Evolutionary conservation across 2,329 filamentous ascomycete genomes (phyloP).

Genomic region (Aspergillus intermedius): DNA sequence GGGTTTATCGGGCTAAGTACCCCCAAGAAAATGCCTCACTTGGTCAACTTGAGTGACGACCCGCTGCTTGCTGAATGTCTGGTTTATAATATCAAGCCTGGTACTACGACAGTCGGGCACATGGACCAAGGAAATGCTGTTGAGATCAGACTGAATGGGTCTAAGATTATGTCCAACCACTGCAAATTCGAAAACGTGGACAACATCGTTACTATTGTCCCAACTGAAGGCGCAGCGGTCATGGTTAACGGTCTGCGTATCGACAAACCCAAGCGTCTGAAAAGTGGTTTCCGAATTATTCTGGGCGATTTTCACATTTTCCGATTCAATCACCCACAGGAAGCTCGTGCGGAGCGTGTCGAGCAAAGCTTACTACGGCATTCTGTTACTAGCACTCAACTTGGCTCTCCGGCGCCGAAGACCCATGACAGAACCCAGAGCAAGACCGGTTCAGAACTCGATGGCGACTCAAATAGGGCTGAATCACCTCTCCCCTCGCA

Average conservation of each 20-base stretch:
- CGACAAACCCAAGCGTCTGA: constrained; percentile 73
- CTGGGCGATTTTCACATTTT: constrained; percentile 98
- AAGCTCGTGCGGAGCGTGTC: constrained; percentile 84
- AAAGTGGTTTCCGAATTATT: constrained; percentile 91
- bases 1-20: constrained; percentile 92
- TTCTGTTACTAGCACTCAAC: constrained; percentile 59
- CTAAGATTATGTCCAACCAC: constrained; percentile 84
- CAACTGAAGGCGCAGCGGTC: constrained; percentile 83
- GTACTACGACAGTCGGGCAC: constrained; percentile 88
- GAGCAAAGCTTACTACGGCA: constrained; percentile 84
- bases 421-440: constrained; percentile 76
- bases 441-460: constrained; percentile 69
- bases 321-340: constrained; percentile 94
- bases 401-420: constrained; percentile 60
- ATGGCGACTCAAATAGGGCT: constrained; percentile 63
- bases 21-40: constrained; percentile 97
- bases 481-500: constrained; percentile 69
- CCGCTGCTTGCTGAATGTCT: constrained; percentile 91
- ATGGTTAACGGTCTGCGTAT: constrained; percentile 97
- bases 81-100: constrained; percentile 96
- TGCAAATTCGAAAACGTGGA: constrained; percentile 92
- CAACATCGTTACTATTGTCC: constrained; percentile 84
- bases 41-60: constrained; percentile 95
- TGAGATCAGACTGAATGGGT: constrained; percentile 90
- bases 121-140: constrained; percentile 76